Evolutionary conservation across 306 rosid species (phyloP).

Genomic region (Ziziphus jujuba): DNA sequence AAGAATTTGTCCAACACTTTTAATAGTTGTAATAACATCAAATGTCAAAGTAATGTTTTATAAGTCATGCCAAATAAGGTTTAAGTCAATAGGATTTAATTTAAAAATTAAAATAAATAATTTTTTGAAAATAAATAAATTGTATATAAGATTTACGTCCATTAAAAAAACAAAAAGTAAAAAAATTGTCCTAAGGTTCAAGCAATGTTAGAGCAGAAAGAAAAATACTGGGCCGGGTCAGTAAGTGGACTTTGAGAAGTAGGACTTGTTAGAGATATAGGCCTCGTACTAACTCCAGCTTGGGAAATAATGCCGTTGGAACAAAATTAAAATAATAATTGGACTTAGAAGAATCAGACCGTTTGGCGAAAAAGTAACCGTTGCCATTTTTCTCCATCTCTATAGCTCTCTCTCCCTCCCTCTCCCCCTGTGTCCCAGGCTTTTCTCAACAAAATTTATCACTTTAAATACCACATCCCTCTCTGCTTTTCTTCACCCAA

Average conservation of each 20-base stretch:
- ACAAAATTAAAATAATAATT: neutral
- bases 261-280: too few relatives aligned
- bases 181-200: too few relatives aligned
- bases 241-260: neutral
- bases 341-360: conserved; percentile 8
- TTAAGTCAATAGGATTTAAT: too few relatives aligned
- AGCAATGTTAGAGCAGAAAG: neutral
- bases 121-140: too few relatives aligned
- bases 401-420: too few relatives aligned
- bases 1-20: too few relatives aligned
- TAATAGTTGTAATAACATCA: too few relatives aligned
- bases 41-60: too few relatives aligned
- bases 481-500: neutral
- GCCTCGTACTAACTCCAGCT: neutral
- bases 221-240: neutral
- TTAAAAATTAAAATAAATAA: too few relatives aligned
- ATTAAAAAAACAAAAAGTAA: too few relatives aligned
- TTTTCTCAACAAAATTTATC: neutral
- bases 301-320: conserved; percentile 2
- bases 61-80: too few relatives aligned
- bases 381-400: neutral
- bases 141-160: too few relatives aligned
- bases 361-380: conserved; percentile 13
- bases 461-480: neutral
- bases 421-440: neutral